These are phyloP conservation scores for Evernia prunastri DNA, from an alignment of 495 filamentous ascomycete genomes.

Conservation along the genomic window DNA sequence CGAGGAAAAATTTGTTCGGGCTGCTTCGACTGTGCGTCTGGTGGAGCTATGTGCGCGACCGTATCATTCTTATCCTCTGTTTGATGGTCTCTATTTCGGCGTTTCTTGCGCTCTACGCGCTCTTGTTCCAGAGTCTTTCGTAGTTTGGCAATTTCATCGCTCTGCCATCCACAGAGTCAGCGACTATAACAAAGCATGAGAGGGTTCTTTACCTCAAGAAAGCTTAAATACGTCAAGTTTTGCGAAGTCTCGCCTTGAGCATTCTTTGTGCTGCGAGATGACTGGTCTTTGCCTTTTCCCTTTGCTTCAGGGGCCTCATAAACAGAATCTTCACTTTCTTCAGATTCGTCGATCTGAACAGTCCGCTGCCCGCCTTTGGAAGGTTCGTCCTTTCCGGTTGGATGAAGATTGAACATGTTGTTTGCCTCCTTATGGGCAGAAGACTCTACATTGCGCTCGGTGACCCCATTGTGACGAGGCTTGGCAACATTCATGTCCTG, in stretches of 20 bases:
- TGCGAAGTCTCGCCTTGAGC: conserved; percentile 22
- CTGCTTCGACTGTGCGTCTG: conserved; percentile 1
- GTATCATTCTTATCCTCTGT: conserved; percentile 3
- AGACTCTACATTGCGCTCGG: not conserved
- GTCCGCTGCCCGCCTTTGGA: conserved; percentile 13
- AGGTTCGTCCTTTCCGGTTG: not conserved
- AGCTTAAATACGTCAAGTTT: conserved; percentile 43
- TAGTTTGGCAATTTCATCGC: conserved; percentile 43
- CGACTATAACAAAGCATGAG: not conserved
- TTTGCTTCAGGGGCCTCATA: conserved; percentile 6
- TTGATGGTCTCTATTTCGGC: conserved; percentile 25
- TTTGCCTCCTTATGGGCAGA: conserved; percentile 8
- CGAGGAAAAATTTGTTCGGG: conserved; percentile 33
- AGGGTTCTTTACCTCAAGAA: conserved; percentile 37
- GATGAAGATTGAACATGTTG: conserved; percentile 12
- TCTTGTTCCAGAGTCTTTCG: conserved; percentile 47
- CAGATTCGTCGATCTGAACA: conserved; percentile 11
- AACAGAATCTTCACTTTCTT: conserved; percentile 10
- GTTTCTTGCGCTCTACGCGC: conserved; percentile 42
- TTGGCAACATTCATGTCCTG: not conserved
- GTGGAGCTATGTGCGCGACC: not conserved
- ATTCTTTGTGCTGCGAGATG: conserved; percentile 2
- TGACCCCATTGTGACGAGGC: not conserved
- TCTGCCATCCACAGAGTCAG: conserved; percentile 26
- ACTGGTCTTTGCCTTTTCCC: not conserved